Base-by-base conservation (phyloP, 257 asterid species). In the Capsicum pubescens region DNA sequence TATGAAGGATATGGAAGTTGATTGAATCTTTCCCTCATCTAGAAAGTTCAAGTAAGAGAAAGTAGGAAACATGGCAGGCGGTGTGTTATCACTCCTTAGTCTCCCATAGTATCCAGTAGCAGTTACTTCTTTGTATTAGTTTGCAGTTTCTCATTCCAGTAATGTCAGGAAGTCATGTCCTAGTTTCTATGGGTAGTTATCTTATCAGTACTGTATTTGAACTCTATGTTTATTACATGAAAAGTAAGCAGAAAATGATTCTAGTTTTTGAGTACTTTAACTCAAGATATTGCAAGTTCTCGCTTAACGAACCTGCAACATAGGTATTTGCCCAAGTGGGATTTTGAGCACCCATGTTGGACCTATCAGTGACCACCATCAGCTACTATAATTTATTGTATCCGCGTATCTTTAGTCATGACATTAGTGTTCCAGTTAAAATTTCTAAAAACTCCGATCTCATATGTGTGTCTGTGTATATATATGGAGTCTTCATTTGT, bases 1-100 rank as follows among this genome's bases (percentile, higher is more conserved):
- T 69, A 69, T 69, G 26, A 42, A 69, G 55, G 55, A 69, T 69
- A 39, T 39, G 54, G 77, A 69, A 69, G 55, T 69, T 69, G 77
- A 69, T 69, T 69, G 77, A 69, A 39, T 16, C 54, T 39, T 36
- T 68, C 26, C 55, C 55, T 39, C 54, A 69, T 74, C 8, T 74
- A 50, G 15, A 50, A 21, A 50, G 61, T 48, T 50, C 10, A 21
- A 72, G 55, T 48, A n/a, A 48, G 44, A 50, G 61, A 19, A 48
- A 50, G 19, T 74, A 19, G 19, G 80, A 74, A 74, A 50, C 13
- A 14, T 50, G 80, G 80, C n/a, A 48, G 61, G 46, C 1, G 13
- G 80, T 74, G 19, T 39, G 44, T 39, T 39, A 39, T 39, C 44
- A 39, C 44, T 39, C 44, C 44, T 3, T 39, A 39, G 44, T 39